A percentile compares a stretch with the other conserved stretches of the same genome.
Conservation (phyloP, 495 filamentous ascomycete genomes). For the Halenospora varia region DNA sequence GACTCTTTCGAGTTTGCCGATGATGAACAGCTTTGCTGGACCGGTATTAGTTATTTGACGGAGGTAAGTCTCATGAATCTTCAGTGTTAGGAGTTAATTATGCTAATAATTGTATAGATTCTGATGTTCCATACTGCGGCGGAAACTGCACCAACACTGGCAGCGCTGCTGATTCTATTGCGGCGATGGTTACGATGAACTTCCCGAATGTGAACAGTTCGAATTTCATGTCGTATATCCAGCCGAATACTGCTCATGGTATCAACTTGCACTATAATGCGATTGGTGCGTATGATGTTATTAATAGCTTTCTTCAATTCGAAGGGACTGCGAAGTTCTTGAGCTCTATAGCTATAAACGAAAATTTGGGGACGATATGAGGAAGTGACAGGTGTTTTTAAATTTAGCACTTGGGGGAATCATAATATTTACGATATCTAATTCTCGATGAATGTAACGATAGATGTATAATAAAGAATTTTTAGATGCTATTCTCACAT, state of each 20-base stretch:
- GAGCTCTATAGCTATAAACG: background rate
- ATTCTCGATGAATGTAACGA: no score
- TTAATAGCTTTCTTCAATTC: constrained; percentile 30
- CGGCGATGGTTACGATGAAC: constrained; percentile 27
- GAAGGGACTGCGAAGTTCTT: constrained; percentile 24
- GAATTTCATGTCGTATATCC: constrained; percentile 41
- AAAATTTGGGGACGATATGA: background rate
- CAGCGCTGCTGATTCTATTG: constrained; percentile 33
- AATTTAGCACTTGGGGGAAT: no score
- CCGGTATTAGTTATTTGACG: constrained; percentile 30
- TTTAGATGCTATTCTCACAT: no score
- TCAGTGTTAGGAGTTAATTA: background rate
- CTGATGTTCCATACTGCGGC: constrained; percentile 49
- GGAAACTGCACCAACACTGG: constrained; percentile 43
- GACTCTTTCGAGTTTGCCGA: constrained; percentile 32
- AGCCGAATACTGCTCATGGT: constrained; percentile 46
- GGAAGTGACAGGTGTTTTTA: background rate
- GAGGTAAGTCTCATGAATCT: constrained; percentile 23
- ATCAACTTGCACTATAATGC: constrained; percentile 50
- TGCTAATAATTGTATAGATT: constrained; percentile 21
- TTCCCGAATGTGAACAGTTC: constrained; percentile 38
- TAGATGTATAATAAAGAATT: no score
- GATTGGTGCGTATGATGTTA: constrained; percentile 37
- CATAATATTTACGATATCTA: no score
- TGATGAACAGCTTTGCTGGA: constrained; percentile 19